Base-by-base conservation (phyloP, 768 basidiomycete species). In the Neoboletus magnificus region DNA sequence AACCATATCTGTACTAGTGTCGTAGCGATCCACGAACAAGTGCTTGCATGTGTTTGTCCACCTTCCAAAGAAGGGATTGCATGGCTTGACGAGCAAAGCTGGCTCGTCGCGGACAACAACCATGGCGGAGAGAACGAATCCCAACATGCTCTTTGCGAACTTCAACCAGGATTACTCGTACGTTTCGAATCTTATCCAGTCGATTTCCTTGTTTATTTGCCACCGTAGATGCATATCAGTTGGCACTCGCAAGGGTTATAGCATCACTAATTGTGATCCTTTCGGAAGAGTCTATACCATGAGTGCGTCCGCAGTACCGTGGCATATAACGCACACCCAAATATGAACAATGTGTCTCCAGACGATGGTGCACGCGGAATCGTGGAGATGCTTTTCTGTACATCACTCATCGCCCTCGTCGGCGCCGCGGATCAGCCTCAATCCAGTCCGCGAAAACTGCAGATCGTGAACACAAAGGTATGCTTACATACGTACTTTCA, bases 351-450 rank as follows among this genome's bases (percentile, higher is more conserved):
- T 13, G 6, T 36, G 27, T 30, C 25, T 53, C 27, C 57, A 93
- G 96, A 89, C 64, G 94, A 98, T 56, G 95, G 96, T 9, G 92
- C 96, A 2, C 83, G 91, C 18, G 93, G 94, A 23, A 97, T 97
- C 59, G 96, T 98, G 16, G 97, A 99, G 74, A 99, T 99, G 97
- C 79, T 99, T 56, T 99, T 99, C 77, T 98, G 95, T 75, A 99
- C 97, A 6, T 97, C 94, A 22, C 83, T 99, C 58, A 93, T 99
- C 45, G 97, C 97, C 1, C 81, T 99, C 32, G 97, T 98, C 22
- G 97, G 97, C 9, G 93, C 93, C 3, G 93, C 93, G 15, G 94
- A 97, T 74, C 89, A 93, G 45, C 91, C 93, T 1, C 82, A 86
- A 50, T 89, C 90, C 35, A 93, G 90, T 72, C 95, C 95, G 10